Base-by-base conservation (phyloP, 2,329 filamentous ascomycete genomes). In the Fusarium sp. region DNA sequence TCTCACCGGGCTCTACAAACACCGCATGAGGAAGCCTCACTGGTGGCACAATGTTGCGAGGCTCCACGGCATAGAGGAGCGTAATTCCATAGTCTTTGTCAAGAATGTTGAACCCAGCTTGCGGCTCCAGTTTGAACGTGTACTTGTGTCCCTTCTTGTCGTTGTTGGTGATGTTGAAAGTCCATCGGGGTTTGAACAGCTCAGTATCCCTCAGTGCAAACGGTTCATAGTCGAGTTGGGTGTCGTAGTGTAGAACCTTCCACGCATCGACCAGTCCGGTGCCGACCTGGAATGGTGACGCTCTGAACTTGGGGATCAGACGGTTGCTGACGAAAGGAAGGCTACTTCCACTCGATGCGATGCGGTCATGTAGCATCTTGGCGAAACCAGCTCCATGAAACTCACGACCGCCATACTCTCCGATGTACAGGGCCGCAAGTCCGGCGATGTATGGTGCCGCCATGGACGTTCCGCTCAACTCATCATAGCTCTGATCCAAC, bases 401-500 rank as follows among this genome's bases (percentile, higher is more conserved):
- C 61, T 79, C 77, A 17, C 84, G 81, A 2, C 85, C 84, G 3
- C 85, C 85, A 61, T 83, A 77, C 27, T 83, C 75, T 9, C 83
- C 80, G 49, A 87, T 81, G 69, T 84, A 87, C 29, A 87, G 76
- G 8, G 85, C 85, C 5, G 84, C 85, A n/a, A 87, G 80, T 16
- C 87, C 88, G 40, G 87, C 86, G 27, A 88, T 81, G 66, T 88
- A 88, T 0, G 88, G 88, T 6, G 85, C 85, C 1, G 88, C 85
- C 88, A 90, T 90, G 1, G 87, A 89, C 0, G 89, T 90, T 51
- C 88, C 88, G 51, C 83, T 86, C 62, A 87, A 80, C 8, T 86
- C 80, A 16, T 83, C 83, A 69, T 87, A 90, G 11, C 67, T 72
- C 27, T 81, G 80, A 27, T 84, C 78, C 2, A 84, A 82, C 51